Base-by-base conservation (phyloP, 192 early-diverging fungal genomes). In the Dimargaris cristalligena region DNA sequence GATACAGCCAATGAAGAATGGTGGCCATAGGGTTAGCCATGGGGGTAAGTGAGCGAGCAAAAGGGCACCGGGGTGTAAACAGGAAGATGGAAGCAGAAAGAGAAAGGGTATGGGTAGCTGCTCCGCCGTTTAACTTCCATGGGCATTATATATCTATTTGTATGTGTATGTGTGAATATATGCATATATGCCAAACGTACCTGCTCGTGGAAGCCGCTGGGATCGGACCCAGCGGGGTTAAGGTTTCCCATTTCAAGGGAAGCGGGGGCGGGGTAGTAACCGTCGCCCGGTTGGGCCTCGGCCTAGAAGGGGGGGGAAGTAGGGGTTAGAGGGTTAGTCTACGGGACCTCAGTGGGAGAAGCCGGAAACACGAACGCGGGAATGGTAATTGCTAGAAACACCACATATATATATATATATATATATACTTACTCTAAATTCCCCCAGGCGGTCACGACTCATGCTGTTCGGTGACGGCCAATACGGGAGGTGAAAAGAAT, bases 381-480 rank as follows among this genome's bases (percentile, higher is more conserved):
- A 16, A 41, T 41, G 8, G 16, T 10, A 16, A 16, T 16, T 16
- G 50, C 30, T 52, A 26, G 50, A 16, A 30, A 18, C 46, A 14
- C 14, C 50, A 26, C 13, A 25, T 11, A 26, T 26, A 52, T 11
- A 2, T 14, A 14, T 3, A n/a, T 25, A 20, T 50, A 29, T 14
- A 22, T 22, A 26, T 18, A 11, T 60, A 67, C 72, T 57, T 49
- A 71, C 68, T 69, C 68, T 68, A 29, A 74, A 67, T 54, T 74
- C 72, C 25, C 61, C 61, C 48, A 74, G 68, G 51, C 72, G 67
- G 65, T 74, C 72, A 58, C 72, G 72, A 23, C 72, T 63, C 72
- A 74, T 72, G 33, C 30, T 58, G 52, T 47, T 18, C 2, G 46
- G n/a, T n/a, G n/a, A n/a, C n/a, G n/a, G n/a, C n/a, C n/a, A n/a